Percentiles rank a stretch among this genome's conserved stretches.
Conservation (phyloP, 352 stramenopile genomes). For the Globisporangium perplexum region DNA sequence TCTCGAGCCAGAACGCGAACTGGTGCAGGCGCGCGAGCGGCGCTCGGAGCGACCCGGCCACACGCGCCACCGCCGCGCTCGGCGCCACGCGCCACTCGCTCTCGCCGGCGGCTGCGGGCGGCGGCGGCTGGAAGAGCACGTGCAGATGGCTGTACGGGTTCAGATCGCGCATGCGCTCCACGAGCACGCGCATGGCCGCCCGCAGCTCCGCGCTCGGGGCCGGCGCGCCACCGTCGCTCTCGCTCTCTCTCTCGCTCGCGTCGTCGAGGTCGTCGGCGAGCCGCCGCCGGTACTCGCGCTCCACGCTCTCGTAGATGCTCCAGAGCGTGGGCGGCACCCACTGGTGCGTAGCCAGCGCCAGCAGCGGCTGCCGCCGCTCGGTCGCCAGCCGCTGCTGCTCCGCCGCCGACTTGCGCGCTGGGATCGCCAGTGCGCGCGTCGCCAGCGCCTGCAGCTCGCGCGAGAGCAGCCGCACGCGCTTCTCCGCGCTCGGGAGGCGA, state of each 20-base stretch:
- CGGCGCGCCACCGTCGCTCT: background rate
- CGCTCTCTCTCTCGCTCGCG: background rate
- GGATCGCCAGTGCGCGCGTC: background rate
- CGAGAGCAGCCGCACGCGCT: background rate
- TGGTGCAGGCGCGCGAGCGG: slow-evolving; percentile 19
- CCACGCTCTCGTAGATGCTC: slow-evolving; percentile 26
- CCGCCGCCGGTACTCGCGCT: slow-evolving; percentile 3
- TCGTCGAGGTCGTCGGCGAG: background rate
- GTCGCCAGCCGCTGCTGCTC: background rate
- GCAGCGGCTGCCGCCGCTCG: background rate
- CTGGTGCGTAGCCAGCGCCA: slow-evolving; percentile 23
- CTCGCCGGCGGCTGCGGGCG: slow-evolving; percentile 11
- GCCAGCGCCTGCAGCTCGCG: slow-evolving; percentile 1
- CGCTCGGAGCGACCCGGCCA: slow-evolving; percentile 18
- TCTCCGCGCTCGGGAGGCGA: background rate
- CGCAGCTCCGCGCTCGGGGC: slow-evolving; percentile 16
- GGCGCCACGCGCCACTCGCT: slow-evolving; percentile 18
- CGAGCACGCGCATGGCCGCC: slow-evolving; percentile 23
- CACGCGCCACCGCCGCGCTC: slow-evolving; percentile 14
- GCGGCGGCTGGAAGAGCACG: slow-evolving; percentile 28
- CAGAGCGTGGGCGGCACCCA: slow-evolving; percentile 31
- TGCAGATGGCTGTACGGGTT: slow-evolving; percentile 42
- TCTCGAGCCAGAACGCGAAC: slow-evolving; percentile 19
- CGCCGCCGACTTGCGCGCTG: background rate
- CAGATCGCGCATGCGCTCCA: slow-evolving; percentile 18